phyloP scores from a whole-genome alignment of 2,329 filamentous ascomycete species.

The Curvularia spicifera region DNA sequence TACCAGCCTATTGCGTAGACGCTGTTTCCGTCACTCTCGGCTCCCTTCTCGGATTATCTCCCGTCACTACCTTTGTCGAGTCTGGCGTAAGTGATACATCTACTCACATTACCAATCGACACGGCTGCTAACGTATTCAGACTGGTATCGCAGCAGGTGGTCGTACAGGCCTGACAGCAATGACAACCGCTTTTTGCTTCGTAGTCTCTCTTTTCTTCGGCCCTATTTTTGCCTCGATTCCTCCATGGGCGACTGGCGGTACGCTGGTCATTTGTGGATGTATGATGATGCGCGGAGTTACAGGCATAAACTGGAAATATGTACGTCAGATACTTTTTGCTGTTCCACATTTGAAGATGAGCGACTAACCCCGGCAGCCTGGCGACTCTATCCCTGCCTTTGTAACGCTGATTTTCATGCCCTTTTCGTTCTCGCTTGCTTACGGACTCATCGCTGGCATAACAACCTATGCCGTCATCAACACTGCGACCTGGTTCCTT shows the following conservation, averaged over 20 bases:
- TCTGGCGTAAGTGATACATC: slow-evolving; percentile 64
- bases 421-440: slow-evolving; percentile 87
- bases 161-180: slow-evolving; percentile 79
- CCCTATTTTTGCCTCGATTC: slow-evolving; percentile 87
- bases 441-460: slow-evolving; percentile 85
- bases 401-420: slow-evolving; percentile 83
- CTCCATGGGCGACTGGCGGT: slow-evolving; percentile 86
- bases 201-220: slow-evolving; percentile 83
- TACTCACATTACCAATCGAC: no score
- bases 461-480: slow-evolving; percentile 76
- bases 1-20: slow-evolving; percentile 82
- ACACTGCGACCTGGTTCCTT: slow-evolving; percentile 65
- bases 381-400: slow-evolving; percentile 86
- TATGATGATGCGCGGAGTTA: slow-evolving; percentile 80
- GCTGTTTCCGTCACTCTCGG: slow-evolving; percentile 82
- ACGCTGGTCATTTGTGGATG: slow-evolving; percentile 85
- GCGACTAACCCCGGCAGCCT: slow-evolving; percentile 45
- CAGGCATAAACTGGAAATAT: slow-evolving; percentile 85
- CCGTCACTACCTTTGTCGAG: slow-evolving; percentile 86
- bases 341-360: no score
- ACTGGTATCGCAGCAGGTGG: slow-evolving; percentile 86
- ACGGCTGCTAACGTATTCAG: slow-evolving; percentile 5
- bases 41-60: slow-evolving; percentile 76
- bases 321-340: background rate
- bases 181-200: slow-evolving; percentile 80